phyloP scores from a whole-genome alignment of 139 green algal species.

The Coelastrella sp. region DNA sequence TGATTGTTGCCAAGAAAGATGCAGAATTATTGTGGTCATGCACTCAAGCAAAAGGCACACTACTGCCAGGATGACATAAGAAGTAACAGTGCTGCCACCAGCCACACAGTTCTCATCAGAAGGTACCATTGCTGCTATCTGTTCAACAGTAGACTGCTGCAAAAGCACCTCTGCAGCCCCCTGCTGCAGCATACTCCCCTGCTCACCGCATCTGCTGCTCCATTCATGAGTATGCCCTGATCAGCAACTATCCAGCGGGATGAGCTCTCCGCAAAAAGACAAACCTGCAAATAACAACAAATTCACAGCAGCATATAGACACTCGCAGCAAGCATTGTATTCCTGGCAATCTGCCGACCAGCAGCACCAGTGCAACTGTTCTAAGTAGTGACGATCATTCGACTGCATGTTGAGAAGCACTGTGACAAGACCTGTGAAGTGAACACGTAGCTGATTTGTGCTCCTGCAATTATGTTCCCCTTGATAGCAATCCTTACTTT shows the following conservation, averaged over 20 bases:
- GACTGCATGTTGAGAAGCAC: neutral
- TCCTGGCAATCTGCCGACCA: neutral
- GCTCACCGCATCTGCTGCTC: conserved; percentile 72
- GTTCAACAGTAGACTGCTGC: neutral
- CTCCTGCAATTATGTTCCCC: neutral
- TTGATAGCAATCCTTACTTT: conserved; percentile 46
- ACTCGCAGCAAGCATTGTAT: neutral
- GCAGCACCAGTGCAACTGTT: neutral
- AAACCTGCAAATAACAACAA: conserved; percentile 57
- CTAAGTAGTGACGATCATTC: too few relatives aligned
- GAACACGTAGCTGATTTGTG: neutral
- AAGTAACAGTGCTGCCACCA: too few relatives aligned
- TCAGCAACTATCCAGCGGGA: conserved; percentile 90
- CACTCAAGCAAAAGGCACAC: too few relatives aligned
- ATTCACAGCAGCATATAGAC: neutral
- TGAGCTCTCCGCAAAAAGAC: conserved; percentile 89
- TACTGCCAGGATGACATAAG: too few relatives aligned
- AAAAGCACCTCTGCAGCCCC: neutral
- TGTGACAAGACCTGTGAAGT: neutral
- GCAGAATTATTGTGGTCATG: too few relatives aligned
- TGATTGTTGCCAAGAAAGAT: too few relatives aligned
- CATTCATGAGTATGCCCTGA: conserved; percentile 80
- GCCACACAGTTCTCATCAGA: too few relatives aligned
- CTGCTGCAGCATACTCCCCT: neutral
- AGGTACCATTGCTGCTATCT: too few relatives aligned